phyloP scores from a whole-genome alignment of 2,329 filamentous ascomycete species.

The Nemania sp. region DNA sequence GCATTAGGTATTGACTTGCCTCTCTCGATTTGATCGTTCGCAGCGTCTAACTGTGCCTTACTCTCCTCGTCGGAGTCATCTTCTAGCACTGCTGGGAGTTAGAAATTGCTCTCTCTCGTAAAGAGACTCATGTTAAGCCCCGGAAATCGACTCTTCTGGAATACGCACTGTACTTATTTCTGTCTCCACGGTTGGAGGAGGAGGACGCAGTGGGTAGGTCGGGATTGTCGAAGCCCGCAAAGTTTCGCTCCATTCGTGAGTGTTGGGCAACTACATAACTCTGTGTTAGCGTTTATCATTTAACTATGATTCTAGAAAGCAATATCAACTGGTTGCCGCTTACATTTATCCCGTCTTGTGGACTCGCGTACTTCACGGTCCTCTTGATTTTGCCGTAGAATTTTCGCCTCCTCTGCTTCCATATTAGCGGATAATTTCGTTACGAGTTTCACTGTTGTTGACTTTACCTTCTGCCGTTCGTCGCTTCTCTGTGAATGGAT shows the following conservation, averaged over 20 bases:
- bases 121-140: background rate
- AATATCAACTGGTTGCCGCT: constrained; percentile 19
- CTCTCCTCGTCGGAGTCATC: constrained; percentile 51
- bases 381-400: constrained; percentile 59
- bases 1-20: constrained; percentile 20
- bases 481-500: constrained; percentile 79
- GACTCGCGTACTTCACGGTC: constrained; percentile 75
- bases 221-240: constrained; percentile 55
- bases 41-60: constrained; percentile 67
- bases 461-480: constrained; percentile 63
- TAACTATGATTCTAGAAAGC: background rate
- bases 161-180: constrained; percentile 71
- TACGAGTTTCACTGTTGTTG: background rate
- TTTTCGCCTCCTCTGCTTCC: constrained; percentile 51
- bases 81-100: constrained; percentile 28
- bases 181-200: constrained; percentile 65
- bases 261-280: constrained; percentile 52
- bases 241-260: constrained; percentile 65
- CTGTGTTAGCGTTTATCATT: constrained; percentile 15
- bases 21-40: constrained; percentile 72
- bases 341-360: constrained; percentile 67
- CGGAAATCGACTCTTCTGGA: background rate
- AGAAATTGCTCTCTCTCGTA: constrained; percentile 4
- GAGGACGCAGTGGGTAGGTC: constrained; percentile 43
- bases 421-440: constrained; percentile 12